Base-by-base conservation (phyloP, 306 rosid species). In the Casuarina cunninghamiana region DNA sequence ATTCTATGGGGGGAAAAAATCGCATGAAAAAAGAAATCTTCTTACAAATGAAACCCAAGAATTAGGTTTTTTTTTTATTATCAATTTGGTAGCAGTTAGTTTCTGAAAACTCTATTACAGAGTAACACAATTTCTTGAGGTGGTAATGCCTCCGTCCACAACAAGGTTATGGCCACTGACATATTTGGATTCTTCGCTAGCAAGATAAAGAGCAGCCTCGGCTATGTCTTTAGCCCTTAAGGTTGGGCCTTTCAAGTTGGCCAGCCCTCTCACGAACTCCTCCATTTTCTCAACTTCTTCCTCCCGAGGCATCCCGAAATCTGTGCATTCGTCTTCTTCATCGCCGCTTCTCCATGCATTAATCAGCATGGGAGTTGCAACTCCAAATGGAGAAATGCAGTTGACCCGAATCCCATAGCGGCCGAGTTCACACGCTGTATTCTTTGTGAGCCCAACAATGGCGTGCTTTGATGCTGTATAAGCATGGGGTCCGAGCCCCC, bases 391-490 rank as follows among this genome's bases (percentile, higher is more conserved):
- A 1, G 98, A 94, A 65, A 94, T 84, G 73, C 94, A 92, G 58
- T 94, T 94, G 1, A 94, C 96, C 62, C 98, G 80, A 10, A 94
- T 89, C 35, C 98, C 98, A 63, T 81, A 82, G 49, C 79, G 83
- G 0, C 98, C 98, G 17, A 94, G 51, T 70, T 94, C 98, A 55
- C 98, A 94, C 5, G 98, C 87, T 0, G 92, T 75, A 79, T 90
- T 94, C 85, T 92, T 92, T 0, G 97, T 94, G 0, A 94, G 75
- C 41, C 98, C 98, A 37, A 92, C 97, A 21, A 92, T 94, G 42
- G 98, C 98, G 63, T 92, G 96, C 83, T 94, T 94, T 7, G 98
- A 92, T 2, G 97, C 97, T 0, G 98, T 92, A 53, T 94, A 94
- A 8, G 94, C 92, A 65, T 94, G 98, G 0, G 97, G 96, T 7